Evolutionary conservation across 768 basidiomycete genomes (phyloP), one percentile per base, ranked within the genome.

Genomic region (Phylloporus sp.): DNA sequence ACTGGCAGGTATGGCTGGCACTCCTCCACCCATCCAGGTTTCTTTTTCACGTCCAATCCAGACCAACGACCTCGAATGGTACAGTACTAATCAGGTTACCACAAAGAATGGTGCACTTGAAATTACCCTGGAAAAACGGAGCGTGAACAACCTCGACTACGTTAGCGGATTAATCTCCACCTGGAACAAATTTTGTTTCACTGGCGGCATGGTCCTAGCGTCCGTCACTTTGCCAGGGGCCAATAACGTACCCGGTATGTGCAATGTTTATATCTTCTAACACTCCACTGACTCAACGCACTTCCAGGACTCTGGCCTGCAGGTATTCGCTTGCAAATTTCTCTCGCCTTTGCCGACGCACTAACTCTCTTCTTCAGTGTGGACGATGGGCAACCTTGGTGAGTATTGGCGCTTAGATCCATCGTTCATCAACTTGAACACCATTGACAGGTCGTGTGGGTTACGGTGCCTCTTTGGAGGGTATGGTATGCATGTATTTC

Each of bases 111-210:
- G 95, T 18, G 70, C 75, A 32, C 76, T 97, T 32, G 77, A 85
- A 53, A 80, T 95, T 58, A 90, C 84, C 2, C 68, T 95, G 56
- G 79, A 67, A 22, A 64, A 76, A 62, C 86, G 78, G 61, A 61
- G 70, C 46, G 87, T 75, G 33, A 86, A 94, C 61, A 77, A 77
- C 47, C 69, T 94, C 45, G 64, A 86, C 48, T 93, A 85, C 60
- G 75, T 80, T 57, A 81, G 86, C 33, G 86, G 80, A 13, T 69
- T 90, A 73, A 68, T 89, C 60, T 68, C 79, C 20, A 76, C 77
- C 15, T 71, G 82, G 89, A 96, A 96, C 68, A 93, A 95, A 66
- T 88, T 98, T 53, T 97, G 90, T 69, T 93, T 95, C 68, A 90
- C 90, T 24, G 90, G 89, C 29, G 93, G 93, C 32, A 72, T 89